A percentile compares a stretch with the other conserved stretches of the same genome.
phyloP scores from a whole-genome alignment of 495 filamentous ascomycete genomes.

The Parmelia sp. region DNA sequence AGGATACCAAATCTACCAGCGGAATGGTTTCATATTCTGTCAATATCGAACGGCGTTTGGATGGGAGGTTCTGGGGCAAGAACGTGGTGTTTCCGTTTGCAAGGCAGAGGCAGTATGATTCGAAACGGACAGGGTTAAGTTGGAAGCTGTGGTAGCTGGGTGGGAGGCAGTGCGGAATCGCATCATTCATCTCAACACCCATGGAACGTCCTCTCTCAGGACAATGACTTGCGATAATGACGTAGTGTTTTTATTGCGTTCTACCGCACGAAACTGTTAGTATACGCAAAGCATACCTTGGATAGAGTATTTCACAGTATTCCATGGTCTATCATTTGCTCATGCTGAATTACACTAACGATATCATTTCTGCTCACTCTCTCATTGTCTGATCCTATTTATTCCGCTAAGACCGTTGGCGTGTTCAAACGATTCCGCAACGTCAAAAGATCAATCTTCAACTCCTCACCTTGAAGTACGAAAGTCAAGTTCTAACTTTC shows the following conservation, averaged over 20 bases:
- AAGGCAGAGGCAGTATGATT: conserved; percentile 2
- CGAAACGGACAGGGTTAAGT: neutral
- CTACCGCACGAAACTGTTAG: too few relatives aligned
- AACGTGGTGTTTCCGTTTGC: neutral
- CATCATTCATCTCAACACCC: neutral
- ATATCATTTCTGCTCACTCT: too few relatives aligned
- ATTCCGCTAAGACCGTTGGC: too few relatives aligned
- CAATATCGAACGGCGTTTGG: neutral
- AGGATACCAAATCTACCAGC: neutral
- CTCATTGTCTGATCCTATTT: too few relatives aligned
- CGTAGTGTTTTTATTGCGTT: neutral
- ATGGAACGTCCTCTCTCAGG: neutral
- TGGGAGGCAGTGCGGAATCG: neutral
- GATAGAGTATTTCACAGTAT: too few relatives aligned
- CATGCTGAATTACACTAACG: too few relatives aligned
- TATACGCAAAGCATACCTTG: too few relatives aligned
- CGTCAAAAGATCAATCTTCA: too few relatives aligned
- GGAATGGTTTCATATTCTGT: neutral
- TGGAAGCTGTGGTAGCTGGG: neutral
- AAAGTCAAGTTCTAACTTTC: too few relatives aligned
- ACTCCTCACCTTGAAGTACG: too few relatives aligned
- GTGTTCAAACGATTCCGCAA: too few relatives aligned
- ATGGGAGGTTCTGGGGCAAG: neutral
- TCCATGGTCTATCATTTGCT: too few relatives aligned
- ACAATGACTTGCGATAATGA: neutral